These are phyloP conservation scores for Komagataella ulmi DNA, from an alignment of 805 yeast genomes.

Conservation along the genomic window DNA sequence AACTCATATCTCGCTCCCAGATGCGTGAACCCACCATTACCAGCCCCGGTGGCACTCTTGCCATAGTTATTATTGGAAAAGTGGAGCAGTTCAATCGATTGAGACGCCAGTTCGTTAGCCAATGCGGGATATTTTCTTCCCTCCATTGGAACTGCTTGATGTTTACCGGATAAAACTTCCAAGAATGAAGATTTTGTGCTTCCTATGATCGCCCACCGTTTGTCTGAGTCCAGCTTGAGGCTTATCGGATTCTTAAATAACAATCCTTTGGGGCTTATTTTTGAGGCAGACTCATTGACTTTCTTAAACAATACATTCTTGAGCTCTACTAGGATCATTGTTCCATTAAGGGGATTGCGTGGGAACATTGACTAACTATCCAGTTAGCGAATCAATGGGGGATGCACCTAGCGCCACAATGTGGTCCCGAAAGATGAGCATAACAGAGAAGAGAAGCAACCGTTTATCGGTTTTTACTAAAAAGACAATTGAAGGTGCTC, in stretches of 20 bases:
- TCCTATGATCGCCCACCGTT: constrained; percentile 45
- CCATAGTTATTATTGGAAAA: constrained; percentile 21
- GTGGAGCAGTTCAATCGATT: constrained; percentile 23
- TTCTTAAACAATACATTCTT: neutral
- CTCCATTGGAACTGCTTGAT: constrained; percentile 34
- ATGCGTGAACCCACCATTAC: constrained; percentile 46
- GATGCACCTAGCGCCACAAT: too few relatives aligned
- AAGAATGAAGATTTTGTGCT: constrained; percentile 9
- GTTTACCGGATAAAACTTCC: constrained; percentile 43
- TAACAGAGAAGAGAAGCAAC: too few relatives aligned
- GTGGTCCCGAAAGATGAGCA: too few relatives aligned
- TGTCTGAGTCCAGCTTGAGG: constrained; percentile 22
- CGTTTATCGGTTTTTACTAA: too few relatives aligned
- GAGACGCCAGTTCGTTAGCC: constrained; percentile 29
- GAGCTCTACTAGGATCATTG: neutral
- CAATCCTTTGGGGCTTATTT: neutral
- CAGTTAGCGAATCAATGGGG: neutral
- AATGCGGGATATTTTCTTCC: constrained; percentile 41
- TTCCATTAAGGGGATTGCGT: neutral
- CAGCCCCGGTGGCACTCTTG: constrained; percentile 16
- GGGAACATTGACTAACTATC: neutral
- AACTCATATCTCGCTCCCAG: constrained; percentile 83
- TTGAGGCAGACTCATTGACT: neutral
- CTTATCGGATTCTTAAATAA: constrained; percentile 27
- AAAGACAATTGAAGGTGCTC: too few relatives aligned